phyloP scores from a whole-genome alignment of 129 eudicot species.

The Dittrichia graveolens region DNA sequence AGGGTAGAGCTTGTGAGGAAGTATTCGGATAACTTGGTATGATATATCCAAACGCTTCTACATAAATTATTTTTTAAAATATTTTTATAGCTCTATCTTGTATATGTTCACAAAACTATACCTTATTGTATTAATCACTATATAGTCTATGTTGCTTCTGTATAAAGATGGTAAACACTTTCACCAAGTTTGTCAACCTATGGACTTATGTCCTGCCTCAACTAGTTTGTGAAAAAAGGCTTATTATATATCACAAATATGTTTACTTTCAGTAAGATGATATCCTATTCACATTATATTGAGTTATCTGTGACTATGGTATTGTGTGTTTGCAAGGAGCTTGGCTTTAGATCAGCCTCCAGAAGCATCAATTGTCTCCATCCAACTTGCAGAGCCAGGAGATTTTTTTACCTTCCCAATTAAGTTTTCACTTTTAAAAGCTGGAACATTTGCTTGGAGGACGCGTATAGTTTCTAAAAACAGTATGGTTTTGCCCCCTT shows the following conservation, averaged over 20 bases:
- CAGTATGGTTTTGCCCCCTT: slow-evolving; percentile 44
- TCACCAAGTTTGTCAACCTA: background rate
- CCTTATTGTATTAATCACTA: background rate
- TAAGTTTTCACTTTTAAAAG: slow-evolving; percentile 59
- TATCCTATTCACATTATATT: slow-evolving; percentile 9
- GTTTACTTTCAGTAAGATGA: background rate
- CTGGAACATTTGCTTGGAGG: slow-evolving; percentile 79
- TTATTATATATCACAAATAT: background rate
- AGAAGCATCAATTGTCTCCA: slow-evolving; percentile 61
- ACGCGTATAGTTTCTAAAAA: slow-evolving; percentile 69
- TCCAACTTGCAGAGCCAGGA: slow-evolving; percentile 60
- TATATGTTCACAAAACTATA: slow-evolving; percentile 16
- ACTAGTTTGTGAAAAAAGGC: slow-evolving; percentile 19
- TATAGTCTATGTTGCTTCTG: background rate
- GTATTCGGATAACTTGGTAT: background rate
- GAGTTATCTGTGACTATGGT: slow-evolving; percentile 12
- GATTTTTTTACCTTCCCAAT: slow-evolving; percentile 61
- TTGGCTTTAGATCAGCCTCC: slow-evolving; percentile 61
- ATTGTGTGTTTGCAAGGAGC: slow-evolving; percentile 48
- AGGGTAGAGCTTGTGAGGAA: slow-evolving; percentile 8
- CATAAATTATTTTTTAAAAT: background rate
- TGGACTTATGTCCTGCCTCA: slow-evolving; percentile 12
- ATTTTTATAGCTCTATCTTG: slow-evolving; percentile 18
- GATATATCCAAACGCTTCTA: background rate
- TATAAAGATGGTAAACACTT: background rate